These are phyloP conservation scores for Penicillium atrosanguineum DNA, from an alignment of 495 filamentous ascomycete genomes.

Conservation along the genomic window DNA sequence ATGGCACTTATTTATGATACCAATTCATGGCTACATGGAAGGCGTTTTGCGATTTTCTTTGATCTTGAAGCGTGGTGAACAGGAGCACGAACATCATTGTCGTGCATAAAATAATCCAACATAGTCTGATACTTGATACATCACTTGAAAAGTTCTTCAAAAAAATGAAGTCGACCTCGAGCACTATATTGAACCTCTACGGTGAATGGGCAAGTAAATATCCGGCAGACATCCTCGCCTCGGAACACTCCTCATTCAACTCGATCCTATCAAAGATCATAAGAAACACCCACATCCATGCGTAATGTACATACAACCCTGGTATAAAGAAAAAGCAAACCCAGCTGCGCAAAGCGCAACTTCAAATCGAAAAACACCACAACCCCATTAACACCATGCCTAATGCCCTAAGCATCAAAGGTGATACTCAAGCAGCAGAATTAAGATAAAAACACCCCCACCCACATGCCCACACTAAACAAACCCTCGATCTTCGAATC, in stretches of 20 bases:
- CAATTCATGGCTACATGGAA: conserved; percentile 24
- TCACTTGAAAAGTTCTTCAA: background rate
- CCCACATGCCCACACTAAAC: no score
- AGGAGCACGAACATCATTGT: background rate
- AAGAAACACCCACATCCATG: conserved; percentile 17
- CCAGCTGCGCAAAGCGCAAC: background rate
- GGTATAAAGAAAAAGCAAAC: conserved; percentile 14
- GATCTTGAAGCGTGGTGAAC: background rate
- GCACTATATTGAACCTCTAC: background rate
- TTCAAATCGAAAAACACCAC: conserved; percentile 6
- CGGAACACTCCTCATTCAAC: conserved; percentile 1
- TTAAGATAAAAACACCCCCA: conserved; percentile 5
- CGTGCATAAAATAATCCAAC: background rate
- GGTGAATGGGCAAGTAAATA: background rate
- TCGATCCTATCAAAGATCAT: conserved; percentile 10
- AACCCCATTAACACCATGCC: conserved; percentile 16
- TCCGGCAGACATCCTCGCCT: background rate
- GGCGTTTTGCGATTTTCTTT: conserved; percentile 15
- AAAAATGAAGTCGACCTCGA: background rate
- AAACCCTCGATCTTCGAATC: no score
- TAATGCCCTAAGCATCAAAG: conserved; percentile 8
- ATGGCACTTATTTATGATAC: conserved; percentile 29
- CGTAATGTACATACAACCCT: conserved; percentile 25
- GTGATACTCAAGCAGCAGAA: background rate
- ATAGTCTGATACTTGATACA: background rate